Percentiles rank a stretch among this genome's conserved stretches.
Conservation (phyloP, 1,139 yeast species). For the Kodamaea alishanica region DNA sequence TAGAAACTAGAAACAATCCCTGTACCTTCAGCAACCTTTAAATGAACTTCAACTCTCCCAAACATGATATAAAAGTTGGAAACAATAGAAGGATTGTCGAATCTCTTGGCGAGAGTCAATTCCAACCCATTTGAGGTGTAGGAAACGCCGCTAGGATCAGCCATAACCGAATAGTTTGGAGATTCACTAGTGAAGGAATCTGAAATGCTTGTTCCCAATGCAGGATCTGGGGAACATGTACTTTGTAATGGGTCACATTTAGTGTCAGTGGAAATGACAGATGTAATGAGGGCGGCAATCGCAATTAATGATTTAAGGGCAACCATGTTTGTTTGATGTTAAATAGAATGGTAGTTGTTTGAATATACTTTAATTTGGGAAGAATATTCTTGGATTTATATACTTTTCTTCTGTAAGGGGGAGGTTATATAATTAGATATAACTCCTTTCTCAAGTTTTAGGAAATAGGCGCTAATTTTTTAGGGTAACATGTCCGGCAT, state of each 20-base stretch:
- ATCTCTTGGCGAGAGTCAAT: slow-evolving; percentile 56
- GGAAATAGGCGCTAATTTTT: too few relatives aligned
- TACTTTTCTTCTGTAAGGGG: too few relatives aligned
- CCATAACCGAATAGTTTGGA: slow-evolving; percentile 32
- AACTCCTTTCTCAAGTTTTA: too few relatives aligned
- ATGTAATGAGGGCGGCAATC: slow-evolving; percentile 7
- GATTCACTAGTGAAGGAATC: slow-evolving; percentile 45
- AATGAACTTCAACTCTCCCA: slow-evolving; percentile 71
- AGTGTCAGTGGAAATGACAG: slow-evolving; percentile 6
- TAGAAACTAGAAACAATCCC: slow-evolving; percentile 81
- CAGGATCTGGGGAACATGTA: slow-evolving; percentile 44
- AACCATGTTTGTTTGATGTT: neutral
- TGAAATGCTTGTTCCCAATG: slow-evolving; percentile 52
- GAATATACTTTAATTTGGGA: slow-evolving; percentile 1
- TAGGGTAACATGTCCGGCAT: too few relatives aligned
- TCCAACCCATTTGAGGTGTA: slow-evolving; percentile 47
- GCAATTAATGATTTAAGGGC: slow-evolving; percentile 5
- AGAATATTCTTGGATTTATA: neutral
- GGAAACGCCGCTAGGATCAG: slow-evolving; percentile 22
- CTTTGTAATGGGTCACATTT: slow-evolving; percentile 36
- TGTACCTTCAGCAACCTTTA: slow-evolving; percentile 68
- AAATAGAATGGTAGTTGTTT: neutral
- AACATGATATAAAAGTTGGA: slow-evolving; percentile 83
- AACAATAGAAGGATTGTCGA: slow-evolving; percentile 71
- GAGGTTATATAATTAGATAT: too few relatives aligned